These are phyloP conservation scores for Naganishia onofrii DNA, from an alignment of 768 basidiomycete genomes.

Conservation along the genomic window DNA sequence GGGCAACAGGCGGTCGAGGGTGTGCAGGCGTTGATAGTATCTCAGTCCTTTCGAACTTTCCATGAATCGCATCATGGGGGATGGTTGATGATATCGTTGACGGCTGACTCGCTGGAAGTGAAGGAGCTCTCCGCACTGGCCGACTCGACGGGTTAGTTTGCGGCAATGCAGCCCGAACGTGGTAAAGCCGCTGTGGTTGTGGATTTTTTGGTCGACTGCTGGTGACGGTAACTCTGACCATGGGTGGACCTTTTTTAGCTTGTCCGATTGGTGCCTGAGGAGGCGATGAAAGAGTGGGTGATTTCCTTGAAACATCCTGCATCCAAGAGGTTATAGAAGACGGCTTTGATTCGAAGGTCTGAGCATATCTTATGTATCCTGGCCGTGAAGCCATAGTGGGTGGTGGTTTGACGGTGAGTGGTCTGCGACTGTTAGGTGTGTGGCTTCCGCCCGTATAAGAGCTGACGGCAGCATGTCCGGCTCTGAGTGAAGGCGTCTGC, in stretches of 20 bases:
- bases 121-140: neutral
- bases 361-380: neutral
- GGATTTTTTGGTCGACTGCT: neutral
- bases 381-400: neutral
- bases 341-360: neutral
- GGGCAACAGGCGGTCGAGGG: neutral
- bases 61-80: slow-evolving; percentile 6
- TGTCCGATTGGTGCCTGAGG: neutral
- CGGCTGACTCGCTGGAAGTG: neutral
- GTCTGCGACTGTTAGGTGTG: neutral
- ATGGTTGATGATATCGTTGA: neutral
- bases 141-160: too few species aligned
- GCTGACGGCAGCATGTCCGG: neutral
- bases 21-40: neutral
- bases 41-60: neutral
- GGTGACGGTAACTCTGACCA: neutral
- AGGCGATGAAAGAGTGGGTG: neutral
- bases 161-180: neutral
- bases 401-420: neutral
- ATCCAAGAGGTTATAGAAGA: neutral
- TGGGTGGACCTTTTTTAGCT: neutral
- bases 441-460: neutral
- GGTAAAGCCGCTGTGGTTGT: neutral
- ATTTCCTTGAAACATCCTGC: neutral
- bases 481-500: neutral